Evolutionary conservation across 768 basidiomycete species (phyloP).

Genomic region (Fibroporia radiculosa): DNA sequence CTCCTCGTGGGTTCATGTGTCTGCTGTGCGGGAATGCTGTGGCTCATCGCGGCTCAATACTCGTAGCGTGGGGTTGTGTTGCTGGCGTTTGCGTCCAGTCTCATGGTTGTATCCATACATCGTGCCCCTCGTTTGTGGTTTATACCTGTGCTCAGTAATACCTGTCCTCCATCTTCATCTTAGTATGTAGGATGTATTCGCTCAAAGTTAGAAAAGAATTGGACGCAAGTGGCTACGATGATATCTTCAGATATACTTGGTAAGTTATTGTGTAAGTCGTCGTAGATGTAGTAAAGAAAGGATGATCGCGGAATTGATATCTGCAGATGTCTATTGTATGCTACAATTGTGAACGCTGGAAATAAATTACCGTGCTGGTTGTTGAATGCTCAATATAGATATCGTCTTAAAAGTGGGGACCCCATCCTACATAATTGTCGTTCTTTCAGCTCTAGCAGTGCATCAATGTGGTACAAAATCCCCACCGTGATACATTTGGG

Average conservation of each 20-base stretch:
- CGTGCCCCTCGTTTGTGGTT: conserved; percentile 5
- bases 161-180: background rate
- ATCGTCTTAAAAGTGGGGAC: conserved; percentile 30
- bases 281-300: no score
- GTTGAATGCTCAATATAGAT: no score
- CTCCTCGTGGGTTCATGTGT: background rate
- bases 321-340: no score
- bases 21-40: background rate
- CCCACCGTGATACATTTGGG: conserved; percentile 71
- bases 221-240: background rate
- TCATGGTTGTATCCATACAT: conserved; percentile 5
- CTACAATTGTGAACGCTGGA: no score
- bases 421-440: conserved; percentile 30
- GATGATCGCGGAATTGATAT: no score
- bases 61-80: background rate
- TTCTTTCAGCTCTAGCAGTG: background rate
- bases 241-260: no score
- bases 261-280: no score
- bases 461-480: background rate
- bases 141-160: conserved; percentile 8
- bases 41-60: background rate
- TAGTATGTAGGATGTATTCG: background rate
- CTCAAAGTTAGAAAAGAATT: background rate
- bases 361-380: no score
- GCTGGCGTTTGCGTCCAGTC: background rate